These are phyloP conservation scores for Bathelium albidoporum DNA, from an alignment of 495 filamentous ascomycete genomes.

Conservation along the genomic window DNA sequence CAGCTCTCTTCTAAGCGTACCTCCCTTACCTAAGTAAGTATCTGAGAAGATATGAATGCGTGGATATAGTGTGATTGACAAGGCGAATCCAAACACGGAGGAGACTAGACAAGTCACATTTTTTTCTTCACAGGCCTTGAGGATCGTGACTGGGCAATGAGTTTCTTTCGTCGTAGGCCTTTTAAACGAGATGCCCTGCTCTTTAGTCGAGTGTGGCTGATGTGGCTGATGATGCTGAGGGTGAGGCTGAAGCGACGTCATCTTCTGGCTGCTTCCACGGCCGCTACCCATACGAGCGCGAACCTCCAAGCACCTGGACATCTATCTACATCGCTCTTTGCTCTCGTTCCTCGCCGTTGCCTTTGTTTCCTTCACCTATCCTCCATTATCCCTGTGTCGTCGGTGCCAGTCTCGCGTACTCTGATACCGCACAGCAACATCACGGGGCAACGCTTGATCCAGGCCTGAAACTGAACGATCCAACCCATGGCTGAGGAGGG, in stretches of 20 bases:
- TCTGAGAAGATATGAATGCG: no score
- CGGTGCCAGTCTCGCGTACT: neutral
- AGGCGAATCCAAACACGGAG: no score
- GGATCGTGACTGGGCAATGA: no score
- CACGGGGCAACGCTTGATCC: neutral
- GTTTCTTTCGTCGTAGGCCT: no score
- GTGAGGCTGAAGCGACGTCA: neutral
- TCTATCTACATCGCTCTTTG: neutral
- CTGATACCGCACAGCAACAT: neutral
- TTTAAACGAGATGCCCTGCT: no score
- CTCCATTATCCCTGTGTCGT: neutral
- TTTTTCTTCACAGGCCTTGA: no score
- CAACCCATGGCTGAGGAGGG: slow-evolving; percentile 43
- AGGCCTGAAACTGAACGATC: neutral
- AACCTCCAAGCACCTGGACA: neutral
- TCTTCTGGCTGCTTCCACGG: neutral
- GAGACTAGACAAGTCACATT: no score
- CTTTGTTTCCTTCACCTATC: neutral
- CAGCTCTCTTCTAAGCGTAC: no score
- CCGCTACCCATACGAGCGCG: neutral
- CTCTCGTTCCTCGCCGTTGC: neutral
- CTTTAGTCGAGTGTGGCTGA: no score
- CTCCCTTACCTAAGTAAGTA: no score
- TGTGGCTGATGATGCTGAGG: neutral
- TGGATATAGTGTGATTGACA: no score